Evolutionary conservation across 2,329 filamentous ascomycete species (phyloP), one percentile per base, ranked within the genome.

Genomic region (Penicillium brasilianum): DNA sequence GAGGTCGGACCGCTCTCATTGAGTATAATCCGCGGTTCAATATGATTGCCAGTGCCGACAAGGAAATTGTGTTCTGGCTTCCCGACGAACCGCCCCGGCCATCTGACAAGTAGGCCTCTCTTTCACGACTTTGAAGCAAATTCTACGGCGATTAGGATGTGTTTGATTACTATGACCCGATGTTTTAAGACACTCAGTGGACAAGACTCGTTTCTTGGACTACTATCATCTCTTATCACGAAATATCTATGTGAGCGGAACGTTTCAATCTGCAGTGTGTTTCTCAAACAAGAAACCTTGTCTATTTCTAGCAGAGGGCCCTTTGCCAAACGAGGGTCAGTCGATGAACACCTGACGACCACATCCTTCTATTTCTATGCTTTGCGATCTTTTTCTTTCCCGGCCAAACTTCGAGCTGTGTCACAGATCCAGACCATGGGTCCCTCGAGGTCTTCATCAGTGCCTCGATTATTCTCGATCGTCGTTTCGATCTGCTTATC

Each of bases 1-100:
- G 78, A 85, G 80, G 87, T 82, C 74, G 88, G 87, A 78, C 87
- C 55, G 90, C 90, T 0, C 85, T 96, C 13, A 83, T 97, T 44
- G 91, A 90, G 22, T 95, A 93, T 75, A 98, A 97, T 74, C 95
- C 93, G 28, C 85, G 93, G 53, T 95, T 90, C 77, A 97, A 98
- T 77, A 88, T 97, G 81, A 85, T 98, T 67, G 93, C 92, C 9
- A 95, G 90, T 48, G 95, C 92, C 3, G 93, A 98, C 70, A 90
- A 90, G 72, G 93, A 97, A 57, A 81, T 92, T 62, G 78, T 91
- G 20, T 91, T 93, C 69, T 93, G 90, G 90, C 76, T 91, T 37
- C 90, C 90, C 1, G 90, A 92, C 73, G 85, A 87, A 46, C 62
- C 63, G 41, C 64, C 70, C n/a, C 74, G 71, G 60, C 55, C 69